Evolutionary conservation across 495 filamentous ascomycete species (phyloP).

Genomic region (Xylaria acuta): DNA sequence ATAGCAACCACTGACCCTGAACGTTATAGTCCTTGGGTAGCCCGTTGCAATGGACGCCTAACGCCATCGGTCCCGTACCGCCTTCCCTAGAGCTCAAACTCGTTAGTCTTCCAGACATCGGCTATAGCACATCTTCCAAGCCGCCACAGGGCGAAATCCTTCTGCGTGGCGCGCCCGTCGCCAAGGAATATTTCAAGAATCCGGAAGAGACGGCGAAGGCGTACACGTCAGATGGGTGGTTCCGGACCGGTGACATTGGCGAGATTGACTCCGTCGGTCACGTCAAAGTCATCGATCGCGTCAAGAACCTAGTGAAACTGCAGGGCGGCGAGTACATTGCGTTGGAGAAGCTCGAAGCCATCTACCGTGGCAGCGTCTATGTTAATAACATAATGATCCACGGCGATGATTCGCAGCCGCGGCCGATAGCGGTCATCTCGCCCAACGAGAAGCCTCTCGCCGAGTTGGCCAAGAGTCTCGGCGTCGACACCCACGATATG

Average conservation of each 20-base stretch:
- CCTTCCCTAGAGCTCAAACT: conserved; percentile 75
- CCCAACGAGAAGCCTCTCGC: conserved; percentile 62
- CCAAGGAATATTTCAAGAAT: conserved; percentile 81
- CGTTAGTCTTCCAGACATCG: conserved; percentile 82
- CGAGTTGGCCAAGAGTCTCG: conserved; percentile 56
- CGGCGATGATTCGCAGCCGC: conserved; percentile 54
- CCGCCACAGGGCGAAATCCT: conserved; percentile 89
- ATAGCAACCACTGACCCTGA: background rate
- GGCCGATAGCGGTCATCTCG: conserved; percentile 64
- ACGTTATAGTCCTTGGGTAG: conserved; percentile 56
- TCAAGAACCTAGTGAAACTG: conserved; percentile 82
- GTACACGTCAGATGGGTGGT: conserved; percentile 87
- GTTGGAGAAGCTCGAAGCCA: conserved; percentile 69
- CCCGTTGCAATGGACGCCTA: conserved; percentile 68
- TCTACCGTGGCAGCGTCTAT: conserved; percentile 62
- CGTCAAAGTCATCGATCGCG: conserved; percentile 84
- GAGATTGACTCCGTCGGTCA: conserved; percentile 77
- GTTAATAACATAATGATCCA: conserved; percentile 69
- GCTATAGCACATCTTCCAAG: conserved; percentile 75
- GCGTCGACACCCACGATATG: conserved; percentile 54
- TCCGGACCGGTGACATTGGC: conserved; percentile 87
- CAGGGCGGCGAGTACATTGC: conserved; percentile 71
- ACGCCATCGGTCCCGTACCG: conserved; percentile 75
- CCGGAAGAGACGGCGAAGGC: conserved; percentile 81
- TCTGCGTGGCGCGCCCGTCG: conserved; percentile 71